Evolutionary conservation across 441 rosid species (phyloP), one percentile per base, ranked within the genome.

Genomic region (Pelargonium myrrhifolium): DNA sequence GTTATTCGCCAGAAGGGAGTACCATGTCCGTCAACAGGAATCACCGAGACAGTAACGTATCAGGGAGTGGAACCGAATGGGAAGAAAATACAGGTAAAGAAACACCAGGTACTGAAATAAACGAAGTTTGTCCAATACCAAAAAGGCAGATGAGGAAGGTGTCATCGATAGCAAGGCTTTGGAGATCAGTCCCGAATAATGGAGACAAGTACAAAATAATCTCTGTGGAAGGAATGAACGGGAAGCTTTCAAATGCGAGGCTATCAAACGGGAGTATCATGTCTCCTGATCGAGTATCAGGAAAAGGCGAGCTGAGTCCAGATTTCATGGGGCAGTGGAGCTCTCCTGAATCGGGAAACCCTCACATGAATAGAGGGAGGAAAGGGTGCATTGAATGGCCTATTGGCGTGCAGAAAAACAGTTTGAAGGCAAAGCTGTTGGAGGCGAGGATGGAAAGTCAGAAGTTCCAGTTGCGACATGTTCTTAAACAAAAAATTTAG

Each of bases 341-440:
- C 74, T 88, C 96, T 0, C 96, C 96, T 0, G 96, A 94, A 59
- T 78, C 85, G 0, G 86, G 83, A 65, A 82, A 87, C 71, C 86
- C 89, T 67, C 90, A 84, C 71, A 68, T 88, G 66, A 78, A 81
- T 53, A 80, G 85, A 62, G 97, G 96, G 59, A 88, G 85, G 92
- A 91, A 91, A 75, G 97, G 99, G 35, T 91, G 97, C 87, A 91
- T 94, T 20, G 99, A 94, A 63, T 94, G 97, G 97, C 90, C 96
- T 20, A 87, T 93, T 3, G 89, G 85, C 9, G 76, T 81, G 6
- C 96, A 91, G 75, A 94, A 87, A 84, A 75, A 77, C 68, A 89
- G 58, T 51, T 51, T 51, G 58, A 93, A 91, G 85, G 88, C 96
- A 7, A 91, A 86, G 84, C 97, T 93, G 59, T 68, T 93, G 62